Base-by-base conservation (phyloP, 495 filamentous ascomycete species). In the Penicillium subrubescens region DNA sequence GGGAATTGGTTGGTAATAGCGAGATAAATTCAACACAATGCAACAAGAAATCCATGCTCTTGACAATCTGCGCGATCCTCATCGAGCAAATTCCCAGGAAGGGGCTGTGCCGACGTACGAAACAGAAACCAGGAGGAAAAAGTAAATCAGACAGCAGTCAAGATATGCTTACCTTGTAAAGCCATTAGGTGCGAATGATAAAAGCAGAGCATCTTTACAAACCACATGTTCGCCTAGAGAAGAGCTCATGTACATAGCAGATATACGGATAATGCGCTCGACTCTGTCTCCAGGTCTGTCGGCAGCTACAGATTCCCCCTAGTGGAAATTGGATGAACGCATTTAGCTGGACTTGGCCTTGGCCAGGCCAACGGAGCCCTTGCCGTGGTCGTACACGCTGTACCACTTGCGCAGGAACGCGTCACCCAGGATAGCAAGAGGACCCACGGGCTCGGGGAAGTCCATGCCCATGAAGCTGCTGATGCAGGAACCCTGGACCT, bases 381-480 rank as follows among this genome's bases (percentile, higher is more conserved):
- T 89, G 61, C 90, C 92, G 43, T 97, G 82, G 78, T 99, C 91
- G 73, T 98, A 99, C 72, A 98, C 90, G 62, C 92, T 96, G 86
- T 98, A 99, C 88, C 91, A 99, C 79, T 83, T 92, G 77, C 96
- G 87, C 74, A 99, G 87, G 91, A 99, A 99, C 52, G 96, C 90
- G 78, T 99, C 96, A 70, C 96, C 96, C 35, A 99, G 87, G 64
- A 99, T 98, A 50, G 92, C 96, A 57, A 99, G 85, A 61, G 96
- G 96, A 17, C 96, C 95, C 63, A 90, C 88, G 21, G 93, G 93
- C 71, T 89, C 90, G 25, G 92, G 92, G 86, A 97, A 91, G 78
- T 98, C 95, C 90, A 97, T 96, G 68, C 94, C 94, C 88, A 97
- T 94, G 83, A 99, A 96, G 65, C 91, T 89, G 55, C 92, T 96